Base-by-base conservation (phyloP, 2,329 filamentous ascomycete genomes). In the Apiospora aurea region DNA sequence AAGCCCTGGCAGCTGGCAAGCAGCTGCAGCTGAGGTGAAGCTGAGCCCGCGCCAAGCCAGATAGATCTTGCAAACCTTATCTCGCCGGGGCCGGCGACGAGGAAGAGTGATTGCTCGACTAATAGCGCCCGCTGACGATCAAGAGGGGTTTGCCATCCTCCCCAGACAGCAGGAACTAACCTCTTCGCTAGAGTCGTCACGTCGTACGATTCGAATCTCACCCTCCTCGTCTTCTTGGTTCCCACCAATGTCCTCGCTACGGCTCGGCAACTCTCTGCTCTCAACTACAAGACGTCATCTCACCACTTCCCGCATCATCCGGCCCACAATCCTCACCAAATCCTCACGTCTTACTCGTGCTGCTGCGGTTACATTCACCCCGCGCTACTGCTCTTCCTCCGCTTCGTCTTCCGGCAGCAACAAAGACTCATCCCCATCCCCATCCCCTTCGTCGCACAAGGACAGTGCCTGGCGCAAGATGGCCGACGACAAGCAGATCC, bases 401-500 rank as follows among this genome's bases (percentile, higher is more conserved):
- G 26, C 26, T 29, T 29, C 26, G 26, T 57, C 51, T 34, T 34
- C 51, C 26, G 4, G 8, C 49, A 29, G 10, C 26, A 57, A 57
- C 16, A 13, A 64, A 41, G 34, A 64, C 57, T 38, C 57, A n/a
- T 64, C 57, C 21, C 16, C 57, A 21, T 21, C 57, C 4, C 8
- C 57, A 38, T 13, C 57, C 18, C 4, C 57, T 7, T 64, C 57
- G 18, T 64, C 57, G 34, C 57, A 64, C 57, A 64, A 41, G 57
- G 57, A 64, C 57, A 64, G 57, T 64, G 57, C 57, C 57, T 68
- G 66, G 66, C 66, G 66, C 66, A 77, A 69, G 71, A 82, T 82
- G 81, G 76, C 80, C 46, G 29, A 82, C 29, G 78, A 82, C 38
- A 73, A 83, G 43, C 85, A 88, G 72, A 84, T 88, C 74, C 80